Evolutionary conservation across 23 red algal genomes (phyloP).

Genomic region (Gracilaria domingensis): DNA sequence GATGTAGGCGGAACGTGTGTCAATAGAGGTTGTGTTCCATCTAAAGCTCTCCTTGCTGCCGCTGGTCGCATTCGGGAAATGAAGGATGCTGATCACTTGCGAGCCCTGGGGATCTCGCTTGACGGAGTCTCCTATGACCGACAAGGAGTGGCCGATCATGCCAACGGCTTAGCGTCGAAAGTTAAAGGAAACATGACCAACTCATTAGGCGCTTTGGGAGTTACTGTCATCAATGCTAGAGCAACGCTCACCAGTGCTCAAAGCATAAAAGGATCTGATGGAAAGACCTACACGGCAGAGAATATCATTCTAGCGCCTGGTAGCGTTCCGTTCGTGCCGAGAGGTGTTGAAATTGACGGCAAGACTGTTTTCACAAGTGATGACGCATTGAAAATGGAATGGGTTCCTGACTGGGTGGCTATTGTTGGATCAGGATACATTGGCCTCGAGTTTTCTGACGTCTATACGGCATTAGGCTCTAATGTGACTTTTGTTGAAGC

Average conservation of each 20-base stretch:
- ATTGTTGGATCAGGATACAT: constrained; percentile 99
- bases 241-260: constrained; percentile 64
- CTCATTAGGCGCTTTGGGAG: constrained; percentile 82
- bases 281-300: constrained; percentile 71
- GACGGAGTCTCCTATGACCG: constrained; percentile 85
- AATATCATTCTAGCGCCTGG: constrained; percentile 97
- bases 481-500: constrained; percentile 99
- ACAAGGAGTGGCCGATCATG: constrained; percentile 92
- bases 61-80: constrained; percentile 95
- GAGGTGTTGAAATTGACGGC: constrained; percentile 88
- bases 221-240: constrained; percentile 79
- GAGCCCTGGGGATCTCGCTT: constrained; percentile 87
- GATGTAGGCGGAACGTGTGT: constrained; percentile 99
- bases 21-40: constrained; percentile 98
- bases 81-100: constrained; percentile 77
- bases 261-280: constrained; percentile 54
- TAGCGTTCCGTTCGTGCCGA: constrained; percentile 90
- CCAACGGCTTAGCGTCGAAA: constrained; percentile 87
- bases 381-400: constrained; percentile 95
- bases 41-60: constrained; percentile 98
- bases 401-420: constrained; percentile 97
- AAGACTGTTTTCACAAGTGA: constrained; percentile 99
- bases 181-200: constrained; percentile 93
- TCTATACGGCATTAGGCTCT: constrained; percentile 95
- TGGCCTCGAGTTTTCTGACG: constrained; percentile 98